Conservation (phyloP, 148 eudicot species). For the Polygonum aviculare region DNA sequence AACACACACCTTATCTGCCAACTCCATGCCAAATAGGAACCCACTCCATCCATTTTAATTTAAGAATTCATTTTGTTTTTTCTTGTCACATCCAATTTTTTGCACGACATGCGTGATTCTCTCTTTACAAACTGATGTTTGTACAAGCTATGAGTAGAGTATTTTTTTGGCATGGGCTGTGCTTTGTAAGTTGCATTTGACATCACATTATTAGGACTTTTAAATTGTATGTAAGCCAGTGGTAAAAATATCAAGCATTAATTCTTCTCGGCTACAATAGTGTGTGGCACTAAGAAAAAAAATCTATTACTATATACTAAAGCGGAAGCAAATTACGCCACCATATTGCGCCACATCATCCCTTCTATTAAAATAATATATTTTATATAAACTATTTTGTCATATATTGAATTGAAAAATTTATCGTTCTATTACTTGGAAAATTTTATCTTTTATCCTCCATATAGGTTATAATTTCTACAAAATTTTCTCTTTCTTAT, state of each 20-base stretch:
- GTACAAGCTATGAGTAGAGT: neutral
- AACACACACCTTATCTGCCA: conserved; percentile 11
- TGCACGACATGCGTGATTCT: neutral
- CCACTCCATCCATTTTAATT: neutral
- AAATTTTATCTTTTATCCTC: too few species aligned
- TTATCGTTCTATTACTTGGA: too few species aligned
- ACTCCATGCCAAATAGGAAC: conserved; percentile 4
- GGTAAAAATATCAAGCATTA: too few species aligned
- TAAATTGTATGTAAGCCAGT: neutral
- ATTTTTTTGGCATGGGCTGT: too few species aligned
- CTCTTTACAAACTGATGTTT: neutral
- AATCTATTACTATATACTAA: too few species aligned
- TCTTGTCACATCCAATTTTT: neutral
- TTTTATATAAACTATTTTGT: too few species aligned
- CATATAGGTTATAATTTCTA: too few species aligned
- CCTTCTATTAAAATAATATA: too few species aligned
- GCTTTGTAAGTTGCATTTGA: neutral
- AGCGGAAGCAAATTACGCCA: too few species aligned
- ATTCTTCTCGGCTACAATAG: neutral
- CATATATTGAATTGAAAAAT: too few species aligned
- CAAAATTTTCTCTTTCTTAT: too few species aligned
- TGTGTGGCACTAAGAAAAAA: neutral
- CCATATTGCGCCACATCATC: too few species aligned
- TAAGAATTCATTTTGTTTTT: neutral
- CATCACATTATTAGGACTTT: neutral